Conservation (phyloP, 345 rosid genomes). For the Eucalyptus erythrocorys region DNA sequence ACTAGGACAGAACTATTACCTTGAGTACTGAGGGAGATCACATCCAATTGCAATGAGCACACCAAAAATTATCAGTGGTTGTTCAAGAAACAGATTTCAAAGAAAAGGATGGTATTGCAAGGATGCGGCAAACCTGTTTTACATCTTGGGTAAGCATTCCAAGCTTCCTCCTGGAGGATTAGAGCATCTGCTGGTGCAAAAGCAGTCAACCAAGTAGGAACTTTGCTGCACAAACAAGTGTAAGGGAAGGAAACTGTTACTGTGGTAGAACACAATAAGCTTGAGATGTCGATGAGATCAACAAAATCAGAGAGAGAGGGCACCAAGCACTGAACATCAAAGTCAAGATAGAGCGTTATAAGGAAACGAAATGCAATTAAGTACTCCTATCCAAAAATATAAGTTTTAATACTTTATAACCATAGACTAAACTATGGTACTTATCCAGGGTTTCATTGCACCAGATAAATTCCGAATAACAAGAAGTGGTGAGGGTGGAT, state of each 20-base stretch:
- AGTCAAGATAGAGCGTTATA: background rate
- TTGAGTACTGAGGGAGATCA: conserved; percentile 31
- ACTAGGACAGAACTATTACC: conserved; percentile 17
- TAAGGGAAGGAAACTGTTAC: background rate
- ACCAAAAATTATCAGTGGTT: conserved; percentile 7
- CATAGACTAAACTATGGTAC: background rate
- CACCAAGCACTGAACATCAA: background rate
- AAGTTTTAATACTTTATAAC: background rate
- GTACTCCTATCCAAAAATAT: background rate
- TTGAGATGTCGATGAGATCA: background rate
- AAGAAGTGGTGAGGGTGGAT: background rate
- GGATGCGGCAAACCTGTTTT: conserved; percentile 39
- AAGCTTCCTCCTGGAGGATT: conserved; percentile 56
- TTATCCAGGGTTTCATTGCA: background rate
- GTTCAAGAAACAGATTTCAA: background rate
- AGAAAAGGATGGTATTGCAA: background rate
- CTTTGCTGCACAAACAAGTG: conserved; percentile 38
- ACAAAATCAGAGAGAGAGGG: background rate
- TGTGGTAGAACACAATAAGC: background rate
- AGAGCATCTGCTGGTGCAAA: conserved; percentile 64
- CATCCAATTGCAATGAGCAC: conserved; percentile 1
- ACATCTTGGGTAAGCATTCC: conserved; percentile 75
- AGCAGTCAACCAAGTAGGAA: conserved; percentile 53
- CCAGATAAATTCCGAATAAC: background rate
- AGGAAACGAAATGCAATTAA: background rate